Conservation (phyloP, 768 basidiomycete species). For the Mrakia frigida region DNA sequence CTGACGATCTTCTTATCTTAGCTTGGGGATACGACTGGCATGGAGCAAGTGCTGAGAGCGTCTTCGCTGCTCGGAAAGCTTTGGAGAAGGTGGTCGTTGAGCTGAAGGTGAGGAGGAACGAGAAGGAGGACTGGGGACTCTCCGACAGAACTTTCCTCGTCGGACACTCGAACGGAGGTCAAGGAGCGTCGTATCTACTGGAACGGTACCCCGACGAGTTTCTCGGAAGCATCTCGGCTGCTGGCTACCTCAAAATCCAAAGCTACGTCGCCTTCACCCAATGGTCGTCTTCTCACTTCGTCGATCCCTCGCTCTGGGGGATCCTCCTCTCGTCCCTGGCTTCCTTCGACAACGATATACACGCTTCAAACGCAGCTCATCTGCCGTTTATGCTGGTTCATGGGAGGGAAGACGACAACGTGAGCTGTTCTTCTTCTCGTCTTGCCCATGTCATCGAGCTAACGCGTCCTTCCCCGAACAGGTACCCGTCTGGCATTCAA, state of each 20-base stretch:
- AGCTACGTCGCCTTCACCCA: conserved; percentile 69
- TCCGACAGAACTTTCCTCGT: conserved; percentile 54
- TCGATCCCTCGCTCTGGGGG: conserved; percentile 66
- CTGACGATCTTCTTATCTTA: background rate
- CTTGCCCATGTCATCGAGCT: background rate
- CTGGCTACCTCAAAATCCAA: conserved; percentile 82
- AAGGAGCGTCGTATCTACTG: conserved; percentile 77
- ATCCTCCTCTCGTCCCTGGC: conserved; percentile 70
- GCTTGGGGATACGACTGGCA: conserved; percentile 94
- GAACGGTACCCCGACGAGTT: conserved; percentile 69
- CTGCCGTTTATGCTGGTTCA: conserved; percentile 70
- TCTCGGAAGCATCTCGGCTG: conserved; percentile 38
- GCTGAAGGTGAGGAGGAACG: conserved; percentile 46
- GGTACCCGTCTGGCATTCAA: conserved; percentile 74
- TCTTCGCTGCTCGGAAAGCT: conserved; percentile 59
- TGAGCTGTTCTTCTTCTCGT: background rate
- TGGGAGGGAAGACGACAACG: conserved; percentile 71
- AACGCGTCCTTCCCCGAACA: background rate
- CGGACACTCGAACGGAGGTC: conserved; percentile 82
- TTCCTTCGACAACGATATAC: conserved; percentile 81
- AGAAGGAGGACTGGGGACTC: conserved; percentile 42
- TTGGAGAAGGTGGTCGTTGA: conserved; percentile 57
- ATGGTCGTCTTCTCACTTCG: conserved; percentile 68
- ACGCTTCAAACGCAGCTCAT: conserved; percentile 68
- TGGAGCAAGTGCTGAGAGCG: conserved; percentile 69